Evolutionary conservation across 2,329 filamentous ascomycete genomes (phyloP).

Genomic region (Xylariaceae sp.): DNA sequence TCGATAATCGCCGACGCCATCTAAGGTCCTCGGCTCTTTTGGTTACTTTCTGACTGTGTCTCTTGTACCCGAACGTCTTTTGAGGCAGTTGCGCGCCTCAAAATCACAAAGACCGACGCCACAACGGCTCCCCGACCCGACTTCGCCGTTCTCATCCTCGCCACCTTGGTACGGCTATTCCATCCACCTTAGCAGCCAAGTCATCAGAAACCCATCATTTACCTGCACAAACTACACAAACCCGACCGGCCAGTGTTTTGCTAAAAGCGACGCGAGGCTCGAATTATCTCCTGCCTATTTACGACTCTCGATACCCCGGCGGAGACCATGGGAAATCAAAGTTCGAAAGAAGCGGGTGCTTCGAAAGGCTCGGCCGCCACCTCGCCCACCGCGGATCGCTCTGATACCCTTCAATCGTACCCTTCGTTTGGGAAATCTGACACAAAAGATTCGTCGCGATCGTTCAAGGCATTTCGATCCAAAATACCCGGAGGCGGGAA

Average conservation of each 20-base stretch:
- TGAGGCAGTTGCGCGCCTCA: conserved; percentile 26
- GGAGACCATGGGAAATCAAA: conserved; percentile 66
- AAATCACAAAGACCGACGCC: conserved; percentile 45
- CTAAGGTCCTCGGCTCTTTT: conserved; percentile 1
- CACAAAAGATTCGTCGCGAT: conserved; percentile 86
- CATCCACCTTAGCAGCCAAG: conserved; percentile 46
- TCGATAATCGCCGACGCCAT: not conserved
- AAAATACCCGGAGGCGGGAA: conserved; percentile 75
- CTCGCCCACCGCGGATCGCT: conserved; percentile 36
- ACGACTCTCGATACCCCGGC: not conserved
- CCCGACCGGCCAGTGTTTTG: conserved; percentile 24
- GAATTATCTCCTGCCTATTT: conserved; percentile 4
- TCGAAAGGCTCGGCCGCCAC: conserved; percentile 45
- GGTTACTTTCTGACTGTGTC: conserved; percentile 2
- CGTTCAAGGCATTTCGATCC: conserved; percentile 75
- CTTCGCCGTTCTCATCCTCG: conserved; percentile 42
- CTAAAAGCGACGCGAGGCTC: conserved; percentile 13
- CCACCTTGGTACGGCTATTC: conserved; percentile 45
- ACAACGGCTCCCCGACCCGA: conserved; percentile 42
- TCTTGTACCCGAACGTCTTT: conserved; percentile 12
- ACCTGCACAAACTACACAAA: conserved; percentile 7
- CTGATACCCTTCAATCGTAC: conserved; percentile 66
- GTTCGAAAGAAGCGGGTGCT: conserved; percentile 54
- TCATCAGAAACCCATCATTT: conserved; percentile 9
- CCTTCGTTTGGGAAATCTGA: conserved; percentile 90